Conservation (phyloP, 108 stramenopile genomes). For the Nannochloropsis granulata region DNA sequence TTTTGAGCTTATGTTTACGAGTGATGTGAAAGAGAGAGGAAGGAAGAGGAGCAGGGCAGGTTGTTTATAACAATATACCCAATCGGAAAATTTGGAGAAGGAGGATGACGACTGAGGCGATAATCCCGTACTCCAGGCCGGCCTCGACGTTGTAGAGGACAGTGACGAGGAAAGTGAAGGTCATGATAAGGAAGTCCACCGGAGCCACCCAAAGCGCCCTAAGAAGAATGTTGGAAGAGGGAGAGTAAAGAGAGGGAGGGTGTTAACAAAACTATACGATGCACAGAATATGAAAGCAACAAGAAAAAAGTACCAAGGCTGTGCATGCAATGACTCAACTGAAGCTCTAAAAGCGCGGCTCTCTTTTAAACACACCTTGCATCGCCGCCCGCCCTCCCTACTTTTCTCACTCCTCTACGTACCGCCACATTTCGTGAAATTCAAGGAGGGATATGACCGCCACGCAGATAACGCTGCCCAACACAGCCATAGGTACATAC, state of each 20-base stretch:
- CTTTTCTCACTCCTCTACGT: background rate
- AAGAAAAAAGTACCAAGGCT: too few relatives aligned
- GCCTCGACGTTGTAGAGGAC: background rate
- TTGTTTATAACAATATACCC: too few relatives aligned
- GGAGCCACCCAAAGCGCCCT: background rate
- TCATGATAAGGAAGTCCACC: background rate
- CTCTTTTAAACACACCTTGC: background rate
- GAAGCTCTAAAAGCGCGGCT: too few relatives aligned
- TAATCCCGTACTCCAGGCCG: background rate
- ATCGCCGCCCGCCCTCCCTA: background rate
- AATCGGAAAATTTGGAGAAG: background rate
- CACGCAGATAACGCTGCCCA: background rate
- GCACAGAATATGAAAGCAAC: background rate
- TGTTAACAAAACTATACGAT: background rate
- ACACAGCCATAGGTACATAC: background rate
- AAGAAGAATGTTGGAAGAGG: background rate
- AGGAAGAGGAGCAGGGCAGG: too few relatives aligned
- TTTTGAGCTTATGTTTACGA: too few relatives aligned
- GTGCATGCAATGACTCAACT: too few relatives aligned
- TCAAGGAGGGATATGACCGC: background rate
- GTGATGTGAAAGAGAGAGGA: too few relatives aligned
- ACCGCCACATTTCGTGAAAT: background rate
- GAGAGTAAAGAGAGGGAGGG: background rate
- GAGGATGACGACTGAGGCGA: background rate
- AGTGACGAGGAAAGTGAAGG: background rate